Evolutionary conservation across 306 rosid genomes (phyloP), one percentile per base, ranked within the genome.

Genomic region (Dalbergia cochinchinensis): DNA sequence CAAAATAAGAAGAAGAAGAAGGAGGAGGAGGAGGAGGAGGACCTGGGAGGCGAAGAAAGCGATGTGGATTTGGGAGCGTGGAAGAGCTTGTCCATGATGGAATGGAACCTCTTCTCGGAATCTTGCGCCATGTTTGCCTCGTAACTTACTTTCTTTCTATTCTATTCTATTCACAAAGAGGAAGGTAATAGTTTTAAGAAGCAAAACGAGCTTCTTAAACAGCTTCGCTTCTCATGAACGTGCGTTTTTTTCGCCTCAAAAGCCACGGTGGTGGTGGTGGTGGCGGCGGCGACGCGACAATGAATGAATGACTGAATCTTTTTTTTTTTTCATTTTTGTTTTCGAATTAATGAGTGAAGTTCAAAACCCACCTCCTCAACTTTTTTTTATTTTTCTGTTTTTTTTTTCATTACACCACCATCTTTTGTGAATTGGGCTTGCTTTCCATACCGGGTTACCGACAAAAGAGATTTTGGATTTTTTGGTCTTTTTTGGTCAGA

Each of bases 41-140:
- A 94, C 98, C 98, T 89, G 86, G 92, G 80, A 53, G 90, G 83
- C 81, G 96, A 86, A 66, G 89, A 76, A 55, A 22, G 64, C 1
- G 91, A 85, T 6, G 69, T 8, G 45, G 91, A 76, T 82, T 87
- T 89, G 65, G 95, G 85, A 71, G 94, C 73, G 70, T 85, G 89
- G 61, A 87, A 93, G 60, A 95, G 96, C 88, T 85, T 95, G 87
- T 93, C 92, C 97, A 95, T 91, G 77, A 93, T 82, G 53, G 96
- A 79, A 81, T 84, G 89, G 76, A 95, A 85, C 78, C 91, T 88
- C 84, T 89, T 91, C 90, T 91, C 98, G 1, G 98, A 89, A 84
- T 93, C 97, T 57, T 91, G 77, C 9, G 84, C 79, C 98, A 95
- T 95, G 9, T 53, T 71, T 68, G 22, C 4, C 3, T 54, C 26